These are phyloP conservation scores for Penicillium olsonii DNA, from an alignment of 2,329 filamentous ascomycete genomes.

Conservation along the genomic window DNA sequence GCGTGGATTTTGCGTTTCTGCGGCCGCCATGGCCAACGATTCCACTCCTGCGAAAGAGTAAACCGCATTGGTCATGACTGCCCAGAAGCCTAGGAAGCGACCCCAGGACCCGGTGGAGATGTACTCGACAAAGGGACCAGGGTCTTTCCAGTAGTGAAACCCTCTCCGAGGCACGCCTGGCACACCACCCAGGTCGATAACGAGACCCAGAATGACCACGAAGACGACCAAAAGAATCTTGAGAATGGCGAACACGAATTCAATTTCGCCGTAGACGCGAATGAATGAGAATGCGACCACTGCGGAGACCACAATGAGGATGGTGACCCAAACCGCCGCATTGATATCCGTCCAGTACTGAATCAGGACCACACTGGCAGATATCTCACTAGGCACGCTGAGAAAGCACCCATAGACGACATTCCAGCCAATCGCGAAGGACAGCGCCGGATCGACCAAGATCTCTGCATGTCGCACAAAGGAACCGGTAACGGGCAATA, in stretches of 20 bases:
- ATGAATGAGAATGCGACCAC: conserved; percentile 60
- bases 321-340: conserved; percentile 44
- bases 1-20: conserved; percentile 56
- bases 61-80: conserved; percentile 46
- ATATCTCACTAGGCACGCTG: conserved; percentile 61
- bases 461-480: conserved; percentile 55
- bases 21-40: conserved; percentile 57
- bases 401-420: conserved; percentile 55
- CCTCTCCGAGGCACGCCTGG: conserved; percentile 61
- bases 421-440: conserved; percentile 52
- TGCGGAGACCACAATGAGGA: conserved; percentile 60
- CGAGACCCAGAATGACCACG: conserved; percentile 49
- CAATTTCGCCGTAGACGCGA: conserved; percentile 52
- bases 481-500: conserved; percentile 54
- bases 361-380: conserved; percentile 63
- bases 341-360: conserved; percentile 57
- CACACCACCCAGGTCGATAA: conserved; percentile 64
- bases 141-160: conserved; percentile 69
- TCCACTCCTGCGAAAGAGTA: conserved; percentile 47
- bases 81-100: conserved; percentile 63
- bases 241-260: conserved; percentile 55
- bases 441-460: conserved; percentile 53
- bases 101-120: conserved; percentile 61
- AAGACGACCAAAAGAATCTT: conserved; percentile 54
- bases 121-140: conserved; percentile 68